Conservation (phyloP, 2,329 filamentous ascomycete species). For the Diaporthe sp. region DNA sequence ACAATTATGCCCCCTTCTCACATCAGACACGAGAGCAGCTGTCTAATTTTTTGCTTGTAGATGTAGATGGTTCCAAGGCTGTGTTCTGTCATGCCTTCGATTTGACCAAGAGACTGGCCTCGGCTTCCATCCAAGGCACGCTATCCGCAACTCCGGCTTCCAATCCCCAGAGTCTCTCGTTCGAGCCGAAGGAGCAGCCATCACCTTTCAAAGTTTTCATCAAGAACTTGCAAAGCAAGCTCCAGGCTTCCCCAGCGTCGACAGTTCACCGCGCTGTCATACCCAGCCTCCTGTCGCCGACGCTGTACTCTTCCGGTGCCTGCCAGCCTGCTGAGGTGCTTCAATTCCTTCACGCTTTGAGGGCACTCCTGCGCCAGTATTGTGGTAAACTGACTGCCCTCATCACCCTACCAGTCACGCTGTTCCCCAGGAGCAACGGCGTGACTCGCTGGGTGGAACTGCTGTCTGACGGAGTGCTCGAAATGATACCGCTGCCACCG, state of each 20-base stretch:
- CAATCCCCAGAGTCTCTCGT: constrained; percentile 53
- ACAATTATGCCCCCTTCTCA: constrained; percentile 29
- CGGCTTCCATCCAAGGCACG: constrained; percentile 62
- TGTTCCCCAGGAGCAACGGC: constrained; percentile 82
- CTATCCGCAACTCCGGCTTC: constrained; percentile 65
- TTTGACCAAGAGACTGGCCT: constrained; percentile 73
- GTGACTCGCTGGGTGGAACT: constrained; percentile 89
- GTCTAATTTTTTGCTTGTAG: constrained; percentile 36
- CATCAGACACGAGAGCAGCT: constrained; percentile 38
- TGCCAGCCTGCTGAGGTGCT: constrained; percentile 81
- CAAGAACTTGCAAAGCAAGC: constrained; percentile 65
- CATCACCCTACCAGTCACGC: constrained; percentile 81
- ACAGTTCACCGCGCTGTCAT: constrained; percentile 85
- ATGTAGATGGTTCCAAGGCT: constrained; percentile 44
- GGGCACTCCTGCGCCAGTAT: constrained; percentile 79
- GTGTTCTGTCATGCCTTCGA: constrained; percentile 82
- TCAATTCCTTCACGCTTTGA: constrained; percentile 84
- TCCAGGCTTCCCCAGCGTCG: constrained; percentile 69
- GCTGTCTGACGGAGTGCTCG: constrained; percentile 86
- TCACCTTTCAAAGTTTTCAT: constrained; percentile 77
- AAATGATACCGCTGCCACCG: constrained; percentile 81
- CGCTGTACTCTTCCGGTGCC: constrained; percentile 79
- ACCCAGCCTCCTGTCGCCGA: constrained; percentile 89
- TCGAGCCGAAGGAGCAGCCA: constrained; percentile 43
- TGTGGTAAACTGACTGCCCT: constrained; percentile 77